Base-by-base conservation (phyloP, 106 monocot genomes). In the Dendrobium chrysotoxum region DNA sequence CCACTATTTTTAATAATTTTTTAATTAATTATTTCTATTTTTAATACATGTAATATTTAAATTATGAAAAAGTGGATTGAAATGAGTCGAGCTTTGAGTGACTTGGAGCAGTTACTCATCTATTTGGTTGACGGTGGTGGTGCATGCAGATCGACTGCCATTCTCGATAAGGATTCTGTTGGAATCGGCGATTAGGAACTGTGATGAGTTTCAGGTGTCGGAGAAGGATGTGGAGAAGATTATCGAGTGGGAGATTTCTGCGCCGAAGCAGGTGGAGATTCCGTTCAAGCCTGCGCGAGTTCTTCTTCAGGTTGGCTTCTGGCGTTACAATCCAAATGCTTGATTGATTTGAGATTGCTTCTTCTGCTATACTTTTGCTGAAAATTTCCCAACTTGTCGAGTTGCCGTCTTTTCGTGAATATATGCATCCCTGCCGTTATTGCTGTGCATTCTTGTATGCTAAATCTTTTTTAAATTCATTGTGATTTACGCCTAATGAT, bases 221-320 rank as follows among this genome's bases (percentile, higher is more conserved):
- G 83, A 64, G 75, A 84, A 89, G 58, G 94, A 94, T 82, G 92
- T 97, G 28, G 96, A 97, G 83, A 94, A 94, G 81, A 97, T 94
- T 64, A 82, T 97, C 75, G 90, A 97, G 57, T 97, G 96, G 96
- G 90, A 92, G 85, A 97, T 88, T 31, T 89, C 90, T 72, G 78
- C 96, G 30, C 86, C 94, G 0, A 94, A 91, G 80, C 88, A 79
- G 76, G 96, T 97, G 13, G 94, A 97, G 86, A 97, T 97, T 28
- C 92, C 96, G 3, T 97, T 97, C 82, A 97, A 97, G 82, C 96
- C 96, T 20, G 92, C 96, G 12, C 88, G 94, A 54, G 94, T 97
- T 45, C 92, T 97, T 30, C 94, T 97, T 75, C 96, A 97, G 94
- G 96, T 93, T 40, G 58, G 12, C 45, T 23, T 72, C 50, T 11